Base-by-base conservation (phyloP, 257 asterid genomes). In the Petunia secreta region DNA sequence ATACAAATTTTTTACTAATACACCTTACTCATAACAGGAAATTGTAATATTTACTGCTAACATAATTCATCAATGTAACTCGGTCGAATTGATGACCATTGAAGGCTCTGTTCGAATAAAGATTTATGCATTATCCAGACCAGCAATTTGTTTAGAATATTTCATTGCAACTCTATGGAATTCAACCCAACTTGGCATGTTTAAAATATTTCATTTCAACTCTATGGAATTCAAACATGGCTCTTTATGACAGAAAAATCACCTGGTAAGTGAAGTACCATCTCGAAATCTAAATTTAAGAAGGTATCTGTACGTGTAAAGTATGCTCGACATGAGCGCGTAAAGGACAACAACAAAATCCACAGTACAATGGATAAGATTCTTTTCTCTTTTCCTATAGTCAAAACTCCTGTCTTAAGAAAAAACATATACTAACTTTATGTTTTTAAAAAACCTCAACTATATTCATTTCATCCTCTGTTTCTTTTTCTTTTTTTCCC, bases 111-210 rank as follows among this genome's bases (percentile, higher is more conserved):
- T 69, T 25, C 10, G 16, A 69, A 8, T 25, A 16, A 44, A 52
- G 8, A 25, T 46, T 55, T 41, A 43, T 43, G 73, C 53, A 81
- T 63, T 57, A 36, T 10, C 3, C 44, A 79, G 40, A 54, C 64
- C 59, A 74, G 79, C 44, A 54, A 62, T 55, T 48, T 75, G 9
- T 37, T 10, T 0, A 4, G 9, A 39, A 36, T 66, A 16, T 16
- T 46, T 54, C 50, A 58, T 63, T 39, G 79, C 84, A 63, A 66
- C 66, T 3, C 39, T 2, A 9, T 5, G 37, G 39, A 34, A 16
- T 58, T 54, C 48, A 59, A 57, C 58, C 63, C 80, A 16, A 75
- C 44, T 55, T 65, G 75, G 81, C 79, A 65, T 75, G 9, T 37
- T 10, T 0, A 4, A 6, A 39, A 36, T 66, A 16, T 16, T 46